Base-by-base conservation (phyloP, 2,329 filamentous ascomycete genomes). In the Fusarium caatingaense region DNA sequence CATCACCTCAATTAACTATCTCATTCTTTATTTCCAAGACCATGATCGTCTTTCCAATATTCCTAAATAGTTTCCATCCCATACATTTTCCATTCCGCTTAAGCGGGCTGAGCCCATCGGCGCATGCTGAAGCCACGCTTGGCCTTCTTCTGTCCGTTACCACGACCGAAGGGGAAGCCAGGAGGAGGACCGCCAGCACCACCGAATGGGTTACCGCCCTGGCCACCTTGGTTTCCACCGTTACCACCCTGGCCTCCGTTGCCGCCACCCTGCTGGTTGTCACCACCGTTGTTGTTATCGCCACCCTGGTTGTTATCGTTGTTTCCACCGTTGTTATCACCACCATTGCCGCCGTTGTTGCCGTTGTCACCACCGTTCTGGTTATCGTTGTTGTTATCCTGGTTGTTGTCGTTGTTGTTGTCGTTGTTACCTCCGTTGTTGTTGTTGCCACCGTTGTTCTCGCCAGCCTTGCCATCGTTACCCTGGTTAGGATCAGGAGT, bases 21-120 rank as follows among this genome's bases (percentile, higher is more conserved):
- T 41, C 49, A 51, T 20, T 51, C 32, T 53, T 25, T 45, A 9
- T 27, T 32, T 8, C 21, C 12, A 23, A 18, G 37, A 32, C 16
- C 30, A 6, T 20, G 16, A 47, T 47, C 21, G 23, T 28, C n/a
- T 18, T 50, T 9, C 12, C 34, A 32, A 11, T 57, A 16, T n/a
- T 6, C 10, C 12, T 21, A 6, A 23, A 16, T 13, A 11, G 1
- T 32, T 20, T 41, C 16, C 10, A 20, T 28, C 10, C 49, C 16
- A 27, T 18, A 20, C 0, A 3, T 6, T 3, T 9, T 23, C 16
- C 20, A 6, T 5, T 37, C 23, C 27, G 25, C 30, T 16, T 15
- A 7, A 25, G 30, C 32, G 18, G 68, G 53, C 45, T 63, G 64
- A 7, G 68, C 68, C 68, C 67, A 71, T 61, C 68, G 45, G 7